Conservation (phyloP, 2,329 filamentous ascomycete genomes). For the Talaromyces sp. region DNA sequence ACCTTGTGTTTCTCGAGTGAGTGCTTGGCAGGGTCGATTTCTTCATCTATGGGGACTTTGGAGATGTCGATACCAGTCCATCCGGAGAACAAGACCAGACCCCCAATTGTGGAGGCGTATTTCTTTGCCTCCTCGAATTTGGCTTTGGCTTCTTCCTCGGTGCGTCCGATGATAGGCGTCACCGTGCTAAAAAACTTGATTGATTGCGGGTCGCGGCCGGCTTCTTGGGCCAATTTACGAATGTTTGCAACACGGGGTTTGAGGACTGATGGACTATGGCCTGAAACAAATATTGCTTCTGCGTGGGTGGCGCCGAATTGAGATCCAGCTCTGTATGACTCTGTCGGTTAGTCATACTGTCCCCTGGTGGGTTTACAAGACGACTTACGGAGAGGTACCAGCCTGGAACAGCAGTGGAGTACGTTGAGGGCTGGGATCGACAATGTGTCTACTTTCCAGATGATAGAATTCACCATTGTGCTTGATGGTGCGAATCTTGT, state of each 20-base stretch:
- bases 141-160: constrained; percentile 49
- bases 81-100: constrained; percentile 52
- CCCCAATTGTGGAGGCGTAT: constrained; percentile 51
- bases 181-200: constrained; percentile 54
- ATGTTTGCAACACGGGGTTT: constrained; percentile 51
- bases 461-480: constrained; percentile 55
- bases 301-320: constrained; percentile 55
- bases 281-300: constrained; percentile 57
- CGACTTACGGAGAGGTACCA: constrained; percentile 46
- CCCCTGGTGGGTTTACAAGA: not conserved
- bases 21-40: constrained; percentile 50
- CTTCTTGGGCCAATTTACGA: constrained; percentile 45
- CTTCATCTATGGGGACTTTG: constrained; percentile 53
- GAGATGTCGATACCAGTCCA: constrained; percentile 59
- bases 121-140: constrained; percentile 50
- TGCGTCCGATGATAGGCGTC: constrained; percentile 47
- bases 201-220: constrained; percentile 52
- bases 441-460: constrained; percentile 44
- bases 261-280: constrained; percentile 48
- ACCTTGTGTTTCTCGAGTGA: constrained; percentile 51
- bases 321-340: constrained; percentile 42
- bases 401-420: constrained; percentile 57
- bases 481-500: constrained; percentile 56
- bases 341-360: not conserved
- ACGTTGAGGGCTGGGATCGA: constrained; percentile 53